Base-by-base conservation (phyloP, 306 rosid genomes). In the Betula pendula region DNA sequence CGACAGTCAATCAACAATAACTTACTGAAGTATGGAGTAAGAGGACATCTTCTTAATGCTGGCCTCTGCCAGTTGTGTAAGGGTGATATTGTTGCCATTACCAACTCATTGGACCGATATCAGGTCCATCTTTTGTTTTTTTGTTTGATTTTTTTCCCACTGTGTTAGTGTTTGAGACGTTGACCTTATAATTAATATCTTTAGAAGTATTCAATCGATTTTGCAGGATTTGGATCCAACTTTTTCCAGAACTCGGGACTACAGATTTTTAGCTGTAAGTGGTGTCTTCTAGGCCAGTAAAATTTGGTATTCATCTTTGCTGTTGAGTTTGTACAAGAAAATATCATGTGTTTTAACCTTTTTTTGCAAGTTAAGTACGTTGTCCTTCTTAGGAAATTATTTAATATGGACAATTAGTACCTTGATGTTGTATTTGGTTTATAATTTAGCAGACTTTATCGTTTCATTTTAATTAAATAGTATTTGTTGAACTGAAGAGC, bases 21-120 rank as follows among this genome's bases (percentile, higher is more conserved):
- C 84, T 85, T 95, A 88, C 89, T 95, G 65, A 95, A 95, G 82
- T 95, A 95, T 75, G 98, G 99, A 82, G 99, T 92, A 24, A 95
- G 89, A 72, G 99, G 99, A 51, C 97, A 95, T 81, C 96, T 95
- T 80, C 99, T 95, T 50, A 95, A 92, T 88, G 98, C 97, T 82
- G 98, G 99, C 68, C 76, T 92, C 77, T 95, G 98, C 87, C 96
- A 95, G 75, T 97, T 95, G 52, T 92, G 99, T 83, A 91, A 82
- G 79, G 97, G 85, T 56, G 99, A 95, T 22, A 82, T 72, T 52
- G 80, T 95, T 72, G 97, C 98, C 53, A 89, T 95, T 74, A 84
- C 85, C 81, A 95, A 95, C 73, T 94, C 99, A n/a, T 87, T 91
- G 62, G 98, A 93, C 76, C 78, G 85, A 75, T 93, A 93, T 53